Base-by-base conservation (phyloP, 1,139 yeast species). In the Suhomyces chickasaworum region DNA sequence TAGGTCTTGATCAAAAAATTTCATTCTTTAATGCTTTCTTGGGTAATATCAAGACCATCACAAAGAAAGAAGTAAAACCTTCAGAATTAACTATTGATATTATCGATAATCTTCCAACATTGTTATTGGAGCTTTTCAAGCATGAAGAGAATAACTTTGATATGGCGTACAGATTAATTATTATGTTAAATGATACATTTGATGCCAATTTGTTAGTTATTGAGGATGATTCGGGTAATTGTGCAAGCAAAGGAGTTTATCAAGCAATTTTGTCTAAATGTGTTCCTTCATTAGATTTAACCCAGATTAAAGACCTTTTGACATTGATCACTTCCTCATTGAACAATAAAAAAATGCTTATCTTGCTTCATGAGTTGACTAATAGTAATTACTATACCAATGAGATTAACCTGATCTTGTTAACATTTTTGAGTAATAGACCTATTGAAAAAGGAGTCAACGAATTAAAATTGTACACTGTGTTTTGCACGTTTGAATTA, bases 1-100 rank as follows among this genome's bases (percentile, higher is more conserved):
- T 72, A 3, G 37, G 54, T 12, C 36, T 58, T 3, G 71, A 63
- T 4, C 57, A 58, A 25, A 73, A 72, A 49, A 36, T 69, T 20
- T 53, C 54, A 32, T 53, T 59, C n/a, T 55, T 70, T 35, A 52
- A 51, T 20, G 38, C 57, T 0, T 70, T 70, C 45, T 56, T 70
- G 45, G 60, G 54, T 15, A 56, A 61, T 23, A 46, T 71, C 12
- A 69, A 65, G 43, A 37, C 53, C 3, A 50, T 59, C 8, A 62
- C 69, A 4, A 66, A 66, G 46, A 67, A 65, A 38, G 75, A 69
- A 48, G 50, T 56, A 3, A 59, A 54, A 36, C 50, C 60, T 2
- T 65, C 75, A 0, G 62, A 63, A 16, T 49, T 62, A 2, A 69
- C 73, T 0, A 59, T 49, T 44, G 71, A 67, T 41, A 58, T 71